phyloP scores from a whole-genome alignment of 1,284 basidiomycete species.

The Athelia psychrophila region DNA sequence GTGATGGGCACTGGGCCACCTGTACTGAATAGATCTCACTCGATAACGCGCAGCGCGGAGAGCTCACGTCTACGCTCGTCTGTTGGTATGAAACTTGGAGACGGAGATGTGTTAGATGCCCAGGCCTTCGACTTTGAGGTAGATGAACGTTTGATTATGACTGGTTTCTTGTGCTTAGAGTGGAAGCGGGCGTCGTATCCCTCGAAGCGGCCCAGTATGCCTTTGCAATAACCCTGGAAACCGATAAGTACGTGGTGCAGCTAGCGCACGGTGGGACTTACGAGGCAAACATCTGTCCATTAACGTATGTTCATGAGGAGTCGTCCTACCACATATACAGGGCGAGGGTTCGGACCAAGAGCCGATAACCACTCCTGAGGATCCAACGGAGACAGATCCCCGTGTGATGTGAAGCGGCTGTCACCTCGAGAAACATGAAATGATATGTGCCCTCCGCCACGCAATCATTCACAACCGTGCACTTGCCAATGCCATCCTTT shows the following conservation, averaged over 20 bases:
- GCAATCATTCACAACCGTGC: slow-evolving; percentile 71
- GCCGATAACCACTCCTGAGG: too few relatives aligned
- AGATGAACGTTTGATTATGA: slow-evolving; percentile 62
- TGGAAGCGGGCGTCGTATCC: slow-evolving; percentile 70
- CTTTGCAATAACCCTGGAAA: slow-evolving; percentile 81
- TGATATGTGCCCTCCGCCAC: slow-evolving; percentile 76
- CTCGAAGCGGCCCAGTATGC: slow-evolving; percentile 83
- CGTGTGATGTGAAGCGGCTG: slow-evolving; percentile 13
- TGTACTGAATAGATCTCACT: slow-evolving; percentile 49
- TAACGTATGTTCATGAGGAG: slow-evolving; percentile 70
- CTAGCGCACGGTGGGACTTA: slow-evolving; percentile 30
- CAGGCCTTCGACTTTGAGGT: slow-evolving; percentile 6
- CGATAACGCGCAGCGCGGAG: slow-evolving; percentile 10
- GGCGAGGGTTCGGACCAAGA: too few relatives aligned
- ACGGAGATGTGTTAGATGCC: slow-evolving; percentile 11
- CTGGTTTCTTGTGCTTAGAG: slow-evolving; percentile 75
- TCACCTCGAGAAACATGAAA: slow-evolving; percentile 84
- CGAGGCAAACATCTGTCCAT: slow-evolving; percentile 55
- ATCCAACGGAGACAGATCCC: too few relatives aligned
- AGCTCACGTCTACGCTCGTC: slow-evolving; percentile 9
- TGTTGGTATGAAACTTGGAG: slow-evolving; percentile 11
- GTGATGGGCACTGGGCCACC: slow-evolving; percentile 62
- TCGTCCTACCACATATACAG: slow-evolving; percentile 54
- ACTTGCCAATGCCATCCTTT: slow-evolving; percentile 79
- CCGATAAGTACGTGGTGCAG: slow-evolving; percentile 3